Evolutionary conservation across 305 asterid genomes (phyloP), one percentile per base, ranked within the genome.

Genomic region (Rubia occidens): DNA sequence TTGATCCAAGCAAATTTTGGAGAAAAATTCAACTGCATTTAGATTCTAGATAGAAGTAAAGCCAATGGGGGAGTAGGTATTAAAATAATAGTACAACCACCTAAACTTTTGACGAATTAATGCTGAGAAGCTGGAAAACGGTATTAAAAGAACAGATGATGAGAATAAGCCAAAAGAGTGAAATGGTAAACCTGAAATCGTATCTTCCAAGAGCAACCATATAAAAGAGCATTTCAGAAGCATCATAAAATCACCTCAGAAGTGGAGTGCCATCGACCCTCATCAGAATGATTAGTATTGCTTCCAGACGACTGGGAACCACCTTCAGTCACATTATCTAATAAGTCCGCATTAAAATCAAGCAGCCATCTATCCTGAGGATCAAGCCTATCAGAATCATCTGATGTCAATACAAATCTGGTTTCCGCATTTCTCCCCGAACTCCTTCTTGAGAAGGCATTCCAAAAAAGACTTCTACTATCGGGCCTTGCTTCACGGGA

Each of bases 391-490:
- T 85, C 85, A 79, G 89, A 70, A 78, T 72, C 81, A 77, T 80
- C 83, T 45, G 89, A 78, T 37, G 95, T 75, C 49, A 82, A 81
- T 20, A 67, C 64, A 69, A 75, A 77, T 76, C 83, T 82, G 35
- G 87, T 79, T 54, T 88, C 86, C 32, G 81, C 60, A 72, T 79
- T 83, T 76, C 95, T 83, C 82, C 97, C 83, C 56, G 91, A 86
- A 79, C 79, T 72, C 64, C 87, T 83, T 45, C 87, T 83, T 45
- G 96, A 83, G 75, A 88, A 90, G 59, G 97, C 88, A 77, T 90
- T 96, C 96, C 90, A 85, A 73, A 90, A 93, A 73, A 90, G 84
- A 78, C 97, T 87, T 83, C 95, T 88, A 73, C 87, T 85, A 73
- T 85, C 84, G 77, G 85, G 85, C 77, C 94, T 85, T 67, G 82